A percentile compares a stretch with the other conserved stretches of the same genome.
Evolutionary conservation across 2,329 filamentous ascomycete genomes (phyloP).

Genomic region (Claviceps spartinae): DNA sequence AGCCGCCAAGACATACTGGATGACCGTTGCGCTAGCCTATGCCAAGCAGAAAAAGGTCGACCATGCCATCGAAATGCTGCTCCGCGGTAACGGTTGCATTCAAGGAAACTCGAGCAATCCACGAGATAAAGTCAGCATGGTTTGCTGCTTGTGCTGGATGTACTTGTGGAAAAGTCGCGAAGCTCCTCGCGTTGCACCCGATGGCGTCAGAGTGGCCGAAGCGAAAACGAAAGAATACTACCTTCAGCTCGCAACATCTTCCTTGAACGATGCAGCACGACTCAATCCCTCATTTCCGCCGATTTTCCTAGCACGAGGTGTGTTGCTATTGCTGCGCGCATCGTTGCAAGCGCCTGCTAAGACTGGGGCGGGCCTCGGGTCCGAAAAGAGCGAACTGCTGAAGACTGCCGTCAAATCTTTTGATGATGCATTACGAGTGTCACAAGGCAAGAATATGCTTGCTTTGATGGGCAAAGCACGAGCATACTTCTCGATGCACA

Average conservation of each 20-base stretch:
- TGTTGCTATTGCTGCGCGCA: slow-evolving; percentile 75
- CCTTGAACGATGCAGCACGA: slow-evolving; percentile 87
- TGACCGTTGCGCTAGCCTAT: slow-evolving; percentile 93
- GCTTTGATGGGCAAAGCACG: slow-evolving; percentile 82
- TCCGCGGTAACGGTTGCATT: slow-evolving; percentile 59
- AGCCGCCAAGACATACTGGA: slow-evolving; percentile 87
- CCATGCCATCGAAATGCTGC: slow-evolving; percentile 61
- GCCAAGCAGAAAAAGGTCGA: slow-evolving; percentile 92
- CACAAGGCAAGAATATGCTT: slow-evolving; percentile 78
- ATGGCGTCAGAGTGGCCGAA: slow-evolving; percentile 52
- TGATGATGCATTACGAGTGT: slow-evolving; percentile 80
- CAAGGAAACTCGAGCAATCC: slow-evolving; percentile 56
- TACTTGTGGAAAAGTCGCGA: slow-evolving; percentile 81
- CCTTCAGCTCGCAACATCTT: slow-evolving; percentile 77
- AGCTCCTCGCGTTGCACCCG: slow-evolving; percentile 49
- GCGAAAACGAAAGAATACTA: slow-evolving; percentile 88
- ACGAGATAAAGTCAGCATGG: slow-evolving; percentile 73
- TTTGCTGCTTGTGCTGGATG: slow-evolving; percentile 81
- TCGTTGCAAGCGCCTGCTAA: slow-evolving; percentile 70
- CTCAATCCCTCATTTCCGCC: slow-evolving; percentile 89
- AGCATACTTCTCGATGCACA: slow-evolving; percentile 73
- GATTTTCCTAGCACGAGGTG: slow-evolving; percentile 79
- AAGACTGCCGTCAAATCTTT: slow-evolving; percentile 85
- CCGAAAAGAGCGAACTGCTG: slow-evolving; percentile 64
- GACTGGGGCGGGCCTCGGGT: slow-evolving; percentile 49